Evolutionary conservation across 768 basidiomycete species (phyloP).

Genomic region (Agaricus subrufescens): DNA sequence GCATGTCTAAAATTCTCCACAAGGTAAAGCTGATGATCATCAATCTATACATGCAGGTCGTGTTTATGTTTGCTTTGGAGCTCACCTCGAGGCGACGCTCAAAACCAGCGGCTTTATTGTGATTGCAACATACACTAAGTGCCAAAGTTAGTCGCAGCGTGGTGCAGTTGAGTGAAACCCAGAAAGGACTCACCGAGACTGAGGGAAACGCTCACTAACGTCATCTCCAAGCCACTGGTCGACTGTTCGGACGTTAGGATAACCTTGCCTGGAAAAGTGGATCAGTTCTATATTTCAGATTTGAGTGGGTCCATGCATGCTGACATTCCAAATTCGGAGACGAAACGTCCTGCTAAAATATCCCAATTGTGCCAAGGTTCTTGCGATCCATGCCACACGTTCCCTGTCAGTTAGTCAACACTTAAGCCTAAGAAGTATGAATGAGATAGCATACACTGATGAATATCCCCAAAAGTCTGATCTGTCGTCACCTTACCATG

Average conservation of each 20-base stretch:
- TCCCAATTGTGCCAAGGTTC: slow-evolving; percentile 97
- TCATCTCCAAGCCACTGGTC: slow-evolving; percentile 86
- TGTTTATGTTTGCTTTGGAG: slow-evolving; percentile 5
- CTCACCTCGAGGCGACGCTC: slow-evolving; percentile 75
- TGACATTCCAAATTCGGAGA: slow-evolving; percentile 93
- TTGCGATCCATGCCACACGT: slow-evolving; percentile 93
- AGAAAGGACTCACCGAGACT: slow-evolving; percentile 60
- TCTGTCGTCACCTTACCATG: slow-evolving; percentile 70
- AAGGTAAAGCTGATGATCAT: slow-evolving; percentile 63
- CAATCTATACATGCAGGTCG: background rate
- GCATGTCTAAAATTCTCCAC: slow-evolving; percentile 91
- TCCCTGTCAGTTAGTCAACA: slow-evolving; percentile 43
- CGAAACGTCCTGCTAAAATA: slow-evolving; percentile 82
- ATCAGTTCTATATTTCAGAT: background rate
- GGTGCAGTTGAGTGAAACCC: background rate
- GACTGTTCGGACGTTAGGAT: slow-evolving; percentile 84
- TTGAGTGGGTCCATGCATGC: slow-evolving; percentile 14
- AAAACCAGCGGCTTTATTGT: slow-evolving; percentile 90
- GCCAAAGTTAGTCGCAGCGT: background rate
- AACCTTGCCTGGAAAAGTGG: slow-evolving; percentile 66
- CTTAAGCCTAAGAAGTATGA: slow-evolving; percentile 1
- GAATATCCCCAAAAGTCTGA: slow-evolving; percentile 78
- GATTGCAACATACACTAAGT: slow-evolving; percentile 60
- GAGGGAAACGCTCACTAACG: slow-evolving; percentile 72
- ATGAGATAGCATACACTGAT: slow-evolving; percentile 62